These are phyloP conservation scores for Pyrenophora tritici-repentis DNA, from an alignment of 2,329 filamentous ascomycete species.

Conservation along the genomic window DNA sequence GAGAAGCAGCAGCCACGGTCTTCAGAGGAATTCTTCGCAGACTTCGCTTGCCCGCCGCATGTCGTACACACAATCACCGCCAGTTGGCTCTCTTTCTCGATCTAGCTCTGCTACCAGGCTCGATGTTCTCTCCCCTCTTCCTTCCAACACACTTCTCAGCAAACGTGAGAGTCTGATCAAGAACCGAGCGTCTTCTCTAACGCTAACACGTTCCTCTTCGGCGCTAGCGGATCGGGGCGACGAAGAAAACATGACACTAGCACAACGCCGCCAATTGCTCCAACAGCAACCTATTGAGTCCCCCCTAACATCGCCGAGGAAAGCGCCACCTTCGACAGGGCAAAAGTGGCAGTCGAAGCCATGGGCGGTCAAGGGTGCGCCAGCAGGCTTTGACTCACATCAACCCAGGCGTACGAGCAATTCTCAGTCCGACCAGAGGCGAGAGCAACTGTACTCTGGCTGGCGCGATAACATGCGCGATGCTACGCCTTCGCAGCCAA, in stretches of 20 bases:
- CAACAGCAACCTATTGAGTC: constrained; percentile 34
- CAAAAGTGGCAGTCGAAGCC: constrained; percentile 41
- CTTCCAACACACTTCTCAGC: constrained; percentile 57
- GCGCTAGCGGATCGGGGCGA: constrained; percentile 27
- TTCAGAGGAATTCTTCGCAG: constrained; percentile 20
- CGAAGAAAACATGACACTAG: constrained; percentile 73
- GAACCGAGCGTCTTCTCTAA: constrained; percentile 46
- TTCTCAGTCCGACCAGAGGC: constrained; percentile 35
- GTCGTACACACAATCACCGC: constrained; percentile 24
- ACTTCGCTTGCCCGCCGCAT: constrained; percentile 19
- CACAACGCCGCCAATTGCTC: constrained; percentile 59
- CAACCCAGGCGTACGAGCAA: constrained; percentile 40
- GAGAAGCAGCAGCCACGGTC: constrained; percentile 22
- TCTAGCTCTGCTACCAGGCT: constrained; percentile 22
- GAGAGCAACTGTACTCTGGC: constrained; percentile 41
- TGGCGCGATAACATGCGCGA: constrained; percentile 45
- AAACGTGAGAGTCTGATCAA: constrained; percentile 60
- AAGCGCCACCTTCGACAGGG: constrained; percentile 30
- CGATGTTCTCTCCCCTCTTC: constrained; percentile 33
- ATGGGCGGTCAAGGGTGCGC: constrained; percentile 27
- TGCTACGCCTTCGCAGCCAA: constrained; percentile 23
- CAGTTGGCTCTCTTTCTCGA: constrained; percentile 27
- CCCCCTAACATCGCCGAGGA: constrained; percentile 16
- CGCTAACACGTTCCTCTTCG: constrained; percentile 41
- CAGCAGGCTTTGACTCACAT: constrained; percentile 45